phyloP scores from a whole-genome alignment of 371 early-diverging fungal genomes.

The Syncephalastrum racemosum region DNA sequence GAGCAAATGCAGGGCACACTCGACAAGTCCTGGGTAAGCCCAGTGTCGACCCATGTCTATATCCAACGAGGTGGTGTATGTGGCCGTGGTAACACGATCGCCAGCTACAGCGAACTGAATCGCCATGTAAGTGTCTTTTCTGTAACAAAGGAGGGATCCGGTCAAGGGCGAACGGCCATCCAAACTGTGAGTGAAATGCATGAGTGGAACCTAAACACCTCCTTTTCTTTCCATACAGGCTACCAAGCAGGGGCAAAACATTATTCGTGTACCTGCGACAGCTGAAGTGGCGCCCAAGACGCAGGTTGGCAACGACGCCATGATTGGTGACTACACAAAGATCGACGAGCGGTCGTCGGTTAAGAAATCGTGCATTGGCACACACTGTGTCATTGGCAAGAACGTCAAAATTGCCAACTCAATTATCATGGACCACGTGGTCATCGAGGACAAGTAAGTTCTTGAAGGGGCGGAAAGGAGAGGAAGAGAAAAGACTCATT shows the following conservation, averaged over 20 bases:
- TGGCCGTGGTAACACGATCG: constrained; percentile 83
- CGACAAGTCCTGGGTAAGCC: constrained; percentile 13
- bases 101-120: constrained; percentile 84
- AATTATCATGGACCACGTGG: constrained; percentile 93
- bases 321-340: constrained; percentile 86
- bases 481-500: neutral
- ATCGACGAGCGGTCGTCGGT: constrained; percentile 90
- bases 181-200: no score
- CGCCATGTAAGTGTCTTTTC: constrained; percentile 61
- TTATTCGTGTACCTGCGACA: constrained; percentile 59
- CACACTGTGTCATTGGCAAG: constrained; percentile 90
- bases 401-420: constrained; percentile 93
- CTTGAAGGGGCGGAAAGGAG: neutral
- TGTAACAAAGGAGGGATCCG: neutral
- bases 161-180: neutral
- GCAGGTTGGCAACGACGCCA: constrained; percentile 88
- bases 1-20: no score
- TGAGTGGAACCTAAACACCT: no score
- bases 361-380: constrained; percentile 91
- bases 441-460: constrained; percentile 79
- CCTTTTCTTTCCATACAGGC: constrained; percentile 26
- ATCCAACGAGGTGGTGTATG: constrained; percentile 54
- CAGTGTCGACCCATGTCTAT: constrained; percentile 46
- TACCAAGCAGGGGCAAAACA: constrained; percentile 55
- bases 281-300: constrained; percentile 67